Evolutionary conservation across 2,329 filamentous ascomycete species (phyloP).

Genomic region (Didymosphaeria variabile): DNA sequence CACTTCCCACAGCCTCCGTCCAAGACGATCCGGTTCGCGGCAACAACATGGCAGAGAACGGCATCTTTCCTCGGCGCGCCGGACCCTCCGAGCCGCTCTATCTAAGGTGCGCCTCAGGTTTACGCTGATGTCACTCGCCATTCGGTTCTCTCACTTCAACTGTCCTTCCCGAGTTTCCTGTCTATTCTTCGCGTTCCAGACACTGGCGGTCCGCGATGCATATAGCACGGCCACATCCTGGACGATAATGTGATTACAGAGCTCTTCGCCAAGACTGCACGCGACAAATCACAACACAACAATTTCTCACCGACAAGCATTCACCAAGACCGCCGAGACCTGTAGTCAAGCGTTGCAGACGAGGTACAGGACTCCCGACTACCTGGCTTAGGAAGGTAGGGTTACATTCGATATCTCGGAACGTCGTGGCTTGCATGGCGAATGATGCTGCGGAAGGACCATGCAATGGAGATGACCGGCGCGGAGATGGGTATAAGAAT

Average conservation of each 20-base stretch:
- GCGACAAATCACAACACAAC: constrained; percentile 6
- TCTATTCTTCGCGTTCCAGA: neutral
- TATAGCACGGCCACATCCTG: neutral
- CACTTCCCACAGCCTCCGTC: constrained; percentile 5
- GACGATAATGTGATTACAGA: constrained; percentile 7
- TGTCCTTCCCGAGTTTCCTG: neutral
- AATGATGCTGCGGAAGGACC: constrained; percentile 9
- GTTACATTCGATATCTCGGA: constrained; percentile 26
- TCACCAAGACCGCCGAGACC: constrained; percentile 17
- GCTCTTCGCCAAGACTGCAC: constrained; percentile 6
- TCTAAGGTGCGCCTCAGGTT: neutral
- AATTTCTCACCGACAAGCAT: constrained; percentile 12
- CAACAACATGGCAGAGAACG: neutral
- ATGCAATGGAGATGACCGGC: neutral
- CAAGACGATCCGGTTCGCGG: constrained; percentile 8
- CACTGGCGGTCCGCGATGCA: neutral
- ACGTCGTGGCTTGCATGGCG: constrained; percentile 17
- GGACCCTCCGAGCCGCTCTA: neutral
- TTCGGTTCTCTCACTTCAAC: neutral
- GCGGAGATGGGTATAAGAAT: neutral
- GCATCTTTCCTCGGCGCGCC: neutral
- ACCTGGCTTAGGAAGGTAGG: constrained; percentile 47
- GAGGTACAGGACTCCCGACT: constrained; percentile 7
- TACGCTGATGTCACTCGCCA: neutral
- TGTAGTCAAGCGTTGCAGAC: neutral